These are phyloP conservation scores for Colletotrichum lini DNA, from an alignment of 2,329 filamentous ascomycete genomes.

Conservation along the genomic window DNA sequence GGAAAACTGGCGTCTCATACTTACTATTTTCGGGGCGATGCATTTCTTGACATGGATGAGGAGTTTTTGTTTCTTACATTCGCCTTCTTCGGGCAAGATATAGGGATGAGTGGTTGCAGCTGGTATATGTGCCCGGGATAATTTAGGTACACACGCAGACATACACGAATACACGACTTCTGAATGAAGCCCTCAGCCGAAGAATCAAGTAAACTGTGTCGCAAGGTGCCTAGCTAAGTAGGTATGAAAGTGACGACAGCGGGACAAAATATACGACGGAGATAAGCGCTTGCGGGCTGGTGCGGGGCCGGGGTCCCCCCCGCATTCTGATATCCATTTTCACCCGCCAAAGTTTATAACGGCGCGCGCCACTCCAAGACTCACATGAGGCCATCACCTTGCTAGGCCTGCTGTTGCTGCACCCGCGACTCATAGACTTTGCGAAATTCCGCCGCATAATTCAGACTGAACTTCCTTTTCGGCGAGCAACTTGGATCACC, in stretches of 20 bases:
- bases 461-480: too few relatives aligned
- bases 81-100: not conserved
- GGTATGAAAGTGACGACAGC: slow-evolving; percentile 14
- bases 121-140: slow-evolving; percentile 12
- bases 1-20: slow-evolving; percentile 20
- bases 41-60: not conserved
- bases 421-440: not conserved
- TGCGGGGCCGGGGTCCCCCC: slow-evolving; percentile 37
- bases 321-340: slow-evolving; percentile 24
- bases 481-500: not conserved
- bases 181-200: not conserved
- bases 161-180: slow-evolving; percentile 8
- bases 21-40: not conserved
- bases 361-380: slow-evolving; percentile 11
- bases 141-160: not conserved
- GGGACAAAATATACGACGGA: not conserved
- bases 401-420: not conserved
- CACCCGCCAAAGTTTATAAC: slow-evolving; percentile 7
- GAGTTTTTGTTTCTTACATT: not conserved
- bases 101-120: slow-evolving; percentile 6
- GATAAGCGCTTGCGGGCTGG: slow-evolving; percentile 26
- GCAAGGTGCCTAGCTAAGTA: too few relatives aligned
- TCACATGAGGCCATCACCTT: slow-evolving; percentile 6
- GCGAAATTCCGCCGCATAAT: not conserved
- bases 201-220: not conserved